Base-by-base conservation (phyloP, 139 green algal genomes). In the Raphidocelis subcapitata region DNA sequence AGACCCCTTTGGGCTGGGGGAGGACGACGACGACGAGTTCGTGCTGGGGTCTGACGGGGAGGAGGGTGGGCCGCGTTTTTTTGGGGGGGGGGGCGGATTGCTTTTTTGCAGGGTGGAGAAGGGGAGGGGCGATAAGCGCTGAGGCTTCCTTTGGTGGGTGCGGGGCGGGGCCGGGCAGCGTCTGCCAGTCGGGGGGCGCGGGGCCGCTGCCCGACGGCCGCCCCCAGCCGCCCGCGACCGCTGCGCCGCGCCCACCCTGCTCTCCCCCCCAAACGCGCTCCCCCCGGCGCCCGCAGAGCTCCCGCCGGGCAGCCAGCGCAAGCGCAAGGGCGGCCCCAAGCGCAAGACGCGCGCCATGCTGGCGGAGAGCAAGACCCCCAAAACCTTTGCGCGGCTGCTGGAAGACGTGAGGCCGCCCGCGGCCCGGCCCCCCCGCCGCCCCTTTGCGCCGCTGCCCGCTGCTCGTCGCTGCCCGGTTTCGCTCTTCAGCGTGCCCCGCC, bases 341-440 rank as follows among this genome's bases (percentile, higher is more conserved):
- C 72, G 80, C 36, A 89, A 86, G 76, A 90, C 83, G 51, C 76
- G 89, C 16, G 83, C 75, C 35, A 82, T 82, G 62, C 54, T 81
- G 23, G 65, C 70, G 2, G 84, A 83, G 26, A 72, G 76, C 14
- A 52, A 72, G 36, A 82, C 70, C 18, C 80, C 85, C 12, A 85
- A 85, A 28, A 86, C 59, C 41, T 94, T 95, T 55, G 79, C 79
- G 10, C 61, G 82, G 56, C 62, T 93, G 31, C 51, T 96, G 1
- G 87, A 96, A 21, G 86, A 93, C 75, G 81, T 82, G 72, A 71
- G 44, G 70, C 5, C 23, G 47, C 49, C 46, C 54, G 3, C n/a
- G 20, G 51, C 60, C 4, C 33, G n/a, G n/a, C n/a, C n/a, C n/a
- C n/a, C n/a, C n/a, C n/a, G n/a, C n/a, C n/a, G n/a, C n/a, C n/a